Percentiles rank a stretch among this genome's conserved stretches.
phyloP scores from a whole-genome alignment of 768 basidiomycete genomes.

The Hydnomerulius pinastri region DNA sequence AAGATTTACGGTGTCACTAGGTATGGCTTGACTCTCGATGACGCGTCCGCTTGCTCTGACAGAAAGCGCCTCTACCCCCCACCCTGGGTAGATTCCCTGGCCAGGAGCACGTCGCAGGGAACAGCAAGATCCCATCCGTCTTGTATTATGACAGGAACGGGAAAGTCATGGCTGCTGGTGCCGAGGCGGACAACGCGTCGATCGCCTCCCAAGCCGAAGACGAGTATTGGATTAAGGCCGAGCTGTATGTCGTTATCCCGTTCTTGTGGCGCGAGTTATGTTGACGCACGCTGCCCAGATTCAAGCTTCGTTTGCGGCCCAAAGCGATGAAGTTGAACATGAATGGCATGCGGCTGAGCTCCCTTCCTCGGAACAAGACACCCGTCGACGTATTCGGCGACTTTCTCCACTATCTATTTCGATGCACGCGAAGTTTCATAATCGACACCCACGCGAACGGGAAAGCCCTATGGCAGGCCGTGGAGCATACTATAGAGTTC shows the following conservation, averaged over 20 bases:
- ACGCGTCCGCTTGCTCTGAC: background rate
- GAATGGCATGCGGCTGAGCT: conserved; percentile 79
- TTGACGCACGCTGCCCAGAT: conserved; percentile 42
- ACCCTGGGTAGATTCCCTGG: conserved; percentile 64
- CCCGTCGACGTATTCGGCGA: conserved; percentile 80
- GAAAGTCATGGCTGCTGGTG: conserved; percentile 69
- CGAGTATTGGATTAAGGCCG: conserved; percentile 73
- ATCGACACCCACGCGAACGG: conserved; percentile 84
- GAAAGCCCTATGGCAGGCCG: conserved; percentile 62
- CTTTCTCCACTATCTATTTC: conserved; percentile 73
- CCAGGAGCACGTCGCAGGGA: conserved; percentile 84
- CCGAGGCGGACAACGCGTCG: conserved; percentile 68
- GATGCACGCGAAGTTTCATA: conserved; percentile 75
- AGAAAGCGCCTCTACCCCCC: conserved; percentile 9
- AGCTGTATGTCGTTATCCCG: conserved; percentile 56
- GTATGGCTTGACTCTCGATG: conserved; percentile 37
- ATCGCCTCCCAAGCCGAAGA: conserved; percentile 70
- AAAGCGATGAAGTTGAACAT: conserved; percentile 78
- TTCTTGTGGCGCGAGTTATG: conserved; percentile 1
- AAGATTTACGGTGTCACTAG: conserved; percentile 81
- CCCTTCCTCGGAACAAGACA: conserved; percentile 64
- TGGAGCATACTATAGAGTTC: conserved; percentile 70
- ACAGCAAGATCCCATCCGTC: conserved; percentile 79
- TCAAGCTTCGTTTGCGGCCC: conserved; percentile 79
- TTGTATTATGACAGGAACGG: conserved; percentile 74